Evolutionary conservation across 495 filamentous ascomycete genomes (phyloP).

Genomic region (Bryoglossum gracile): DNA sequence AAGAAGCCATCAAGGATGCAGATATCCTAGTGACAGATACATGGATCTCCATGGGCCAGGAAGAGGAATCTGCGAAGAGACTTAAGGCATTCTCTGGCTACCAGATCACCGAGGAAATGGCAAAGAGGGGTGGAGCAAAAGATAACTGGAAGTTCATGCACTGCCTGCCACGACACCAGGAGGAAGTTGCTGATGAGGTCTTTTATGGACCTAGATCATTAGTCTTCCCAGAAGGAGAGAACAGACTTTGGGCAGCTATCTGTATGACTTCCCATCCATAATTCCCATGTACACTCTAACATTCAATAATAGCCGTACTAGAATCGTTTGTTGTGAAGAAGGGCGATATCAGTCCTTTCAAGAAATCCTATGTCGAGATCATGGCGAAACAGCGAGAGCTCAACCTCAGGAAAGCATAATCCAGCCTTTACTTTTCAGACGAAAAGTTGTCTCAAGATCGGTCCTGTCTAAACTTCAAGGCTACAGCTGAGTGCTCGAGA

Average conservation of each 20-base stretch:
- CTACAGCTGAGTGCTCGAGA: too few species aligned
- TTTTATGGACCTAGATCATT: constrained; percentile 77
- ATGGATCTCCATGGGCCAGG: constrained; percentile 97
- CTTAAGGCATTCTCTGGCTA: constrained; percentile 80
- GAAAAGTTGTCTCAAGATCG: too few species aligned
- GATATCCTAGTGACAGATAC: constrained; percentile 93
- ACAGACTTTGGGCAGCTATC: constrained; percentile 84
- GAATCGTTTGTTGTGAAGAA: constrained; percentile 90
- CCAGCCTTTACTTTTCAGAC: too few species aligned
- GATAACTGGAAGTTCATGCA: constrained; percentile 97
- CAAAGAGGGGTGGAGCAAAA: constrained; percentile 78
- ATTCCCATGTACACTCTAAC: background rate
- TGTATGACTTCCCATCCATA: constrained; percentile 33
- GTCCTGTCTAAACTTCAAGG: too few species aligned
- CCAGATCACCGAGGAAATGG: constrained; percentile 79
- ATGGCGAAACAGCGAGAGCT: too few species aligned
- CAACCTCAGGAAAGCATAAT: too few species aligned
- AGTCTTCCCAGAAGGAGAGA: constrained; percentile 92
- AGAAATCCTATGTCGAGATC: too few species aligned
- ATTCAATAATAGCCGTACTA: constrained; percentile 50
- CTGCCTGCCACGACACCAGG: constrained; percentile 86
- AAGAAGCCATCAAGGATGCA: constrained; percentile 82
- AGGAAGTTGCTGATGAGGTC: constrained; percentile 92
- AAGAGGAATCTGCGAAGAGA: constrained; percentile 67
- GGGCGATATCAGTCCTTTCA: constrained; percentile 61